Base-by-base conservation (phyloP, 306 rosid genomes). In the Citrullus amarus region DNA sequence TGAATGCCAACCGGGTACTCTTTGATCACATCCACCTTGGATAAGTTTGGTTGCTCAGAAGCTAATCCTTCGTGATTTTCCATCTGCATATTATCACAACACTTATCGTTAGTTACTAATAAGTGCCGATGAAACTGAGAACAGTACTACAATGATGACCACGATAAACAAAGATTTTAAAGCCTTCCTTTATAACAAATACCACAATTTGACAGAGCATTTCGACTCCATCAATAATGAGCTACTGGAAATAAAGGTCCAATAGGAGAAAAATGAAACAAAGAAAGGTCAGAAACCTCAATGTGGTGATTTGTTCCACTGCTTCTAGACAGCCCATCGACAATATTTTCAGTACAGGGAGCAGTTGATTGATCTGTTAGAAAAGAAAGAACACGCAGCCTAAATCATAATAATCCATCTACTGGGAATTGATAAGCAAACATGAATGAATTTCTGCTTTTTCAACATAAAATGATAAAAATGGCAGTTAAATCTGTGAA, bases 241-340 rank as follows among this genome's bases (percentile, higher is more conserved):
- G 78, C 48, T 17, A 74, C 61, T 16, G 30, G 62, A 74, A 48
- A 22, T 54, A 66, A 66, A 61, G 62, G 59, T 3, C 36, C n/a
- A 36, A 61, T 3, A 9, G 44, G 50, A 44, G 8, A 11, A 36
- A 69, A 48, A 46, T 6, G n/a, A 36, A 68, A 12, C 15, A 25
- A 43, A 46, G 17, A 48, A 18, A 50, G 57, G 80, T 60, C 56
- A 79, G 20, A 77, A 84, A 92, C 97, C 96, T 89, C 87, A 20
- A 66, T 66, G 63, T 61, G 81, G 62, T 80, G 83, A 60, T 80
- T 87, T 30, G 81, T 77, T 79, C 56, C 91, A 81, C 75, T 51
- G 22, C 83, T 73, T 73, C 68, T 58, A 51, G 82, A 50, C 17
- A 60, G 36, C 78, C 57, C 82, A 77, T 84, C 83, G 12, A 1